Base-by-base conservation (phyloP, 371 early-diverging fungal genomes). In the Mortierella sp. region DNA sequence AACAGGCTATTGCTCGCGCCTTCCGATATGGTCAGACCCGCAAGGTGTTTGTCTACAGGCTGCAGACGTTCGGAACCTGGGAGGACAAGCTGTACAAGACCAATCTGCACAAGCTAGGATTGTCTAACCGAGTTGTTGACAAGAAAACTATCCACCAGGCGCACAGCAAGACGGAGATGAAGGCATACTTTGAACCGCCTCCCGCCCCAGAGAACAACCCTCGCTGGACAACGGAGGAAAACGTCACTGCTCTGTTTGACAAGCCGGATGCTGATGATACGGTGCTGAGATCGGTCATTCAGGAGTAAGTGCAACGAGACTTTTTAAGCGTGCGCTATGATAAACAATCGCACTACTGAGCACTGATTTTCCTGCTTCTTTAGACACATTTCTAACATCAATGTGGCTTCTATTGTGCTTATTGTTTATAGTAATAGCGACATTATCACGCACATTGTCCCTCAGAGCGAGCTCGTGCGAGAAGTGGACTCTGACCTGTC, bases 1-100 rank as follows among this genome's bases (percentile, higher is more conserved):
- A 98, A 55, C 98, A 98, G 87, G 96, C 96, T 13, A 93, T 98
- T 64, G 97, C 96, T 3, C 89, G 98, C 37, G 93, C 93, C 3
- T 96, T 95, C 81, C 89, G 96, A 28, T 93, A 95, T 73, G 96
- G 96, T 2, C 97, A 97, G 87, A 90, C 82, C 51, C 88, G 90
- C 57, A 88, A 88, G 10, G 96, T 96, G 19, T 95, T 89, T 86
- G 96, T 97, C 19, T 97, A 96, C 79, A 89, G 96, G n/a, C 86
- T 96, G 53, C 77, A 90, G 46, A 90, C 93, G 1, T 80, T 77
- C 44, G 91, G 88, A 46, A 91, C 92, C 0, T 90, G 90, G 87
- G 95, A 94, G 77, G 90, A 91, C n/a, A 87, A 79, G 67, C 61
- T 93, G 54, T 89, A 88, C 71, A 89, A 85, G 51, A 89, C 84